Evolutionary conservation across 2,329 filamentous ascomycete species (phyloP).

Genomic region (Dactylellina drechsleri): DNA sequence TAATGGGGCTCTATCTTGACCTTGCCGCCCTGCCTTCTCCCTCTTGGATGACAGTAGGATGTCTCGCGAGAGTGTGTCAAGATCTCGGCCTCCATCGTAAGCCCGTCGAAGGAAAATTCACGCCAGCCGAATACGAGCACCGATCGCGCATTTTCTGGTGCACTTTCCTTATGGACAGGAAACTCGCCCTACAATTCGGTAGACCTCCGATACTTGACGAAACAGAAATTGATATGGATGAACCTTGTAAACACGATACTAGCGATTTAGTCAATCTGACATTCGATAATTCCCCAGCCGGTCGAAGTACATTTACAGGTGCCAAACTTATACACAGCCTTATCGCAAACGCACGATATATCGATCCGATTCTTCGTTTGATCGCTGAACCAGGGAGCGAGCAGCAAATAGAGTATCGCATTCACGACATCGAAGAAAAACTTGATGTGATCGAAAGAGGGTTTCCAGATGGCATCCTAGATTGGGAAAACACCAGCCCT

Average conservation of each 20-base stretch:
- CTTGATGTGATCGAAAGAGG: conserved; percentile 40
- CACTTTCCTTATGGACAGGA: conserved; percentile 58
- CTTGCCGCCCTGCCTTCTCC: conserved; percentile 58
- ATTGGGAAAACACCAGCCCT: conserved; percentile 55
- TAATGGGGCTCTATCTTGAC: conserved; percentile 58
- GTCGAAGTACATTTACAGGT: conserved; percentile 18
- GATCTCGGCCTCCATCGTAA: conserved; percentile 58
- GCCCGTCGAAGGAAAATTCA: conserved; percentile 53
- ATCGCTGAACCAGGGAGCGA: conserved; percentile 36
- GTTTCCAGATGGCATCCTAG: conserved; percentile 49
- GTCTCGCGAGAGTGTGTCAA: conserved; percentile 57
- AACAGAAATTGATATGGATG: conserved; percentile 57
- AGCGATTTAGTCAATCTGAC: conserved; percentile 32
- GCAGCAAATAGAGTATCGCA: conserved; percentile 38
- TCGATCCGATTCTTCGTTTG: conserved; percentile 39
- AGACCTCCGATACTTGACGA: conserved; percentile 57
- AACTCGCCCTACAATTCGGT: conserved; percentile 57
- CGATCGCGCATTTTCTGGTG: conserved; percentile 58
- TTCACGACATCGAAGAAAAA: conserved; percentile 49
- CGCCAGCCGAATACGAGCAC: conserved; percentile 54
- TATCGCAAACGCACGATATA: conserved; percentile 29
- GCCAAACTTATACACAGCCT: conserved; percentile 31
- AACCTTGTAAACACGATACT: conserved; percentile 55
- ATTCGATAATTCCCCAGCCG: conserved; percentile 25
- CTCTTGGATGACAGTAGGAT: conserved; percentile 58